Conservation (phyloP, 2,329 filamentous ascomycete species). For the Colletotrichum theobromicola region DNA sequence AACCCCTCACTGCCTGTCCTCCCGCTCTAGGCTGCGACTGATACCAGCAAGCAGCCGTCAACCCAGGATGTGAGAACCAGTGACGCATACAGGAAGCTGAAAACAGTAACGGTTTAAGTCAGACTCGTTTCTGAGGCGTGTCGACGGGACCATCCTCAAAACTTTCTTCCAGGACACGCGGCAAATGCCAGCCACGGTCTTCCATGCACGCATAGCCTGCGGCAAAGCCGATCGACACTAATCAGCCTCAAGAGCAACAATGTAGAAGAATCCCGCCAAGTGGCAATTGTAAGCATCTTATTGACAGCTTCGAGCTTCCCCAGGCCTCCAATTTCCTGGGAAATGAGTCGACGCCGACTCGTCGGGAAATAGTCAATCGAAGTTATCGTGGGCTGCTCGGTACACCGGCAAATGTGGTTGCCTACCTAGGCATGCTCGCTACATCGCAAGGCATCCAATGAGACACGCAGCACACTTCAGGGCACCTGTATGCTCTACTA, state of each 20-base stretch:
- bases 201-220: not conserved
- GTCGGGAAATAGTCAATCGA: not conserved
- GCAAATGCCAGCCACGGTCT: not conserved
- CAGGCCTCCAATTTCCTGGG: not conserved
- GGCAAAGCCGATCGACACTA: not conserved
- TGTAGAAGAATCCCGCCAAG: not conserved
- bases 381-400: not conserved
- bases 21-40: not conserved
- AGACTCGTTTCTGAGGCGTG: not conserved
- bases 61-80: not conserved
- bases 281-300: not conserved
- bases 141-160: not conserved
- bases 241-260: not conserved
- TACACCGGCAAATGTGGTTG: not conserved
- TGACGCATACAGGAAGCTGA: not conserved
- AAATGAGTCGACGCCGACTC: not conserved
- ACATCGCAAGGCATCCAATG: not conserved
- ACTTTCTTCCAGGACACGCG: not conserved
- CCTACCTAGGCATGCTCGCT: not conserved
- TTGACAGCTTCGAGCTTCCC: not conserved
- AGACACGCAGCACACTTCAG: not conserved
- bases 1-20: not conserved
- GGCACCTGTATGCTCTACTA: not conserved
- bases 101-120: not conserved
- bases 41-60: not conserved